These are phyloP conservation scores for Leavenworthia alabamica DNA, from an alignment of 345 rosid species.

Conservation along the genomic window DNA sequence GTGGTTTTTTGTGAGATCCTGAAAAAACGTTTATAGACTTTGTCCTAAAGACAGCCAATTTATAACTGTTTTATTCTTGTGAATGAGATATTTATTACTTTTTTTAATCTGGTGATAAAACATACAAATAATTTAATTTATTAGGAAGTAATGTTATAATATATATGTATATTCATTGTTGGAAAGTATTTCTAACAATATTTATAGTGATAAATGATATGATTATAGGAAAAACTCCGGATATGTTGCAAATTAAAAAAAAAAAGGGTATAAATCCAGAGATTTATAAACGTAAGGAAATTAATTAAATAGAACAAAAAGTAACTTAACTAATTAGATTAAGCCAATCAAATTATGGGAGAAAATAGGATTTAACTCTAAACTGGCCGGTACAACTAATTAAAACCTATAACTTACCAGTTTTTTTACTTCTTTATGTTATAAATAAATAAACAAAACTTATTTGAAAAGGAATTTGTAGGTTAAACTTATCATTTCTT, in stretches of 20 bases:
- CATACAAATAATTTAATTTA: not conserved
- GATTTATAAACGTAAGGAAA: not conserved
- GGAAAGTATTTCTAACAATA: not conserved
- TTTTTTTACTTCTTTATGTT: too few species aligned
- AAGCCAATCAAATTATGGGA: not conserved
- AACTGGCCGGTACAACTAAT: not conserved
- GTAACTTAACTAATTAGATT: not conserved
- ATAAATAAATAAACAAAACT: too few species aligned
- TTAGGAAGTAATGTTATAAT: not conserved
- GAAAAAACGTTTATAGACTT: slow-evolving; percentile 8
- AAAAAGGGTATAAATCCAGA: not conserved
- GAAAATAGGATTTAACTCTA: not conserved
- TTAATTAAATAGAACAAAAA: not conserved
- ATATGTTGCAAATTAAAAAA: not conserved
- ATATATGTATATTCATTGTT: not conserved
- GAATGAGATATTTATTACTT: not conserved
- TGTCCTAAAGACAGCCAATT: slow-evolving; percentile 9
- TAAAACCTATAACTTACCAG: not conserved
- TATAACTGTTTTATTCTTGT: not conserved
- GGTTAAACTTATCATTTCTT: too few species aligned
- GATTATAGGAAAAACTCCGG: not conserved
- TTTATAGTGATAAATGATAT: not conserved
- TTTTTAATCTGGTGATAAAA: not conserved
- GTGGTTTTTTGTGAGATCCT: slow-evolving; percentile 16
- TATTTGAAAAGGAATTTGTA: too few species aligned